A percentile compares a stretch with the other conserved stretches of the same genome.
Conservation (phyloP, 495 filamentous ascomycete species). For the Penicillium coffeae region DNA sequence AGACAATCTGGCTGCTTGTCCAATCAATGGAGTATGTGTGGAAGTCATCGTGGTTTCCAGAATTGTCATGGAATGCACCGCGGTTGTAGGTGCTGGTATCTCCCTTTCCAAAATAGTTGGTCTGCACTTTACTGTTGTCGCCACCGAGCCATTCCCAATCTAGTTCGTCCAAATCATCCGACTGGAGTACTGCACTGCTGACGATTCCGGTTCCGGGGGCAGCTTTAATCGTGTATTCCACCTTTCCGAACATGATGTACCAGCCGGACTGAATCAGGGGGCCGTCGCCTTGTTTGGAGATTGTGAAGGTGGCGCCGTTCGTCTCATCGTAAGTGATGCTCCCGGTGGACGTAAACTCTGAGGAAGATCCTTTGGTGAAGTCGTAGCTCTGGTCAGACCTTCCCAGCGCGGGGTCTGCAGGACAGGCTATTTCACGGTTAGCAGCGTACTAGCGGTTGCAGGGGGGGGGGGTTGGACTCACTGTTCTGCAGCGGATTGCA, state of each 20-base stretch:
- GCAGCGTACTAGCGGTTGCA: slow-evolving; percentile 5
- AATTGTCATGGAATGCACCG: slow-evolving; percentile 52
- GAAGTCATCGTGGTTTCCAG: slow-evolving; percentile 51
- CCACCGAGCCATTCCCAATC: slow-evolving; percentile 84
- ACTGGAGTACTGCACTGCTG: slow-evolving; percentile 77
- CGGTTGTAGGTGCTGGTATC: slow-evolving; percentile 62
- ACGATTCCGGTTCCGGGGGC: slow-evolving; percentile 61
- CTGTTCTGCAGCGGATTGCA: slow-evolving; percentile 71
- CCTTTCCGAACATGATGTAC: slow-evolving; percentile 71
- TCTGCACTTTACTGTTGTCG: slow-evolving; percentile 59
- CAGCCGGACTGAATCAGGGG: slow-evolving; percentile 73
- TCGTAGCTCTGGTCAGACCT: slow-evolving; percentile 68
- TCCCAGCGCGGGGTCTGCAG: slow-evolving; percentile 77
- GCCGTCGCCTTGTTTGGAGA: slow-evolving; percentile 74
- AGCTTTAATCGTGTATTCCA: slow-evolving; percentile 56
- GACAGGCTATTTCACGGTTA: slow-evolving; percentile 52
- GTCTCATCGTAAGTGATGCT: slow-evolving; percentile 60
- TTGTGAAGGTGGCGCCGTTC: slow-evolving; percentile 80
- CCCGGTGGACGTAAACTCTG: slow-evolving; percentile 66
- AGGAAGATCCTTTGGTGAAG: slow-evolving; percentile 67
- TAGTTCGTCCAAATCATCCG: slow-evolving; percentile 84
- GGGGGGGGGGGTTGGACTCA: slow-evolving; percentile 33
- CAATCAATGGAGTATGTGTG: slow-evolving; percentile 86
- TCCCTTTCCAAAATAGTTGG: slow-evolving; percentile 88
- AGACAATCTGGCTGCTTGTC: slow-evolving; percentile 68